Evolutionary conservation across 306 rosid genomes (phyloP).

Genomic region (Trifolium repens): DNA sequence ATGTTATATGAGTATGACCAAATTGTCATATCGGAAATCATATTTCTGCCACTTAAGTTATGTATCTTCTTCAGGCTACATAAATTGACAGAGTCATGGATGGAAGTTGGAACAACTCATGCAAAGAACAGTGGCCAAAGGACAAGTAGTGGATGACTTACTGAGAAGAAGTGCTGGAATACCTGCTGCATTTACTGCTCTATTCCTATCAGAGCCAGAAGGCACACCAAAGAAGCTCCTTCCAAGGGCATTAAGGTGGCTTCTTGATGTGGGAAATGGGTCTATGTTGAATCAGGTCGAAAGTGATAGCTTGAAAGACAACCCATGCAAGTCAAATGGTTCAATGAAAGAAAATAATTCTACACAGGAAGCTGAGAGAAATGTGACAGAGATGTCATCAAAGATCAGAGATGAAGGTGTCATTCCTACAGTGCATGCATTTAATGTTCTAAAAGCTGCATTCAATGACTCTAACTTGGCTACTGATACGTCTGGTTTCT

Average conservation of each 20-base stretch:
- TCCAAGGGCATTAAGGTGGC: constrained; percentile 87
- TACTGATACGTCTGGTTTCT: constrained; percentile 91
- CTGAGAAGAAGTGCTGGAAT: constrained; percentile 99
- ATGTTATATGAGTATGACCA: constrained; percentile 10
- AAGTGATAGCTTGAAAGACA: constrained; percentile 49
- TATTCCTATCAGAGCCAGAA: constrained; percentile 98
- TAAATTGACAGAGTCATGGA: constrained; percentile 89
- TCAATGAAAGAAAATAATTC: constrained; percentile 43
- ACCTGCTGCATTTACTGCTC: constrained; percentile 94
- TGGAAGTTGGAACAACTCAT: constrained; percentile 98
- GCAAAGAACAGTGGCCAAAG: constrained; percentile 89
- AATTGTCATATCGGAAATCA: constrained; percentile 24
- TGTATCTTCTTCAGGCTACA: constrained; percentile 66
- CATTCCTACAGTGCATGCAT: constrained; percentile 94
- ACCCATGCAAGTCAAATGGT: constrained; percentile 45
- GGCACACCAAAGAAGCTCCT: constrained; percentile 98
- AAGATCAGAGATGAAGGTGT: constrained; percentile 95
- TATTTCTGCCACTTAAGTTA: constrained; percentile 37
- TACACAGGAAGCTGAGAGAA: constrained; percentile 46
- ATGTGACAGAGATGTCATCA: constrained; percentile 55
- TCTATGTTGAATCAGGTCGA: constrained; percentile 60
- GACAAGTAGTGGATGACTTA: constrained; percentile 88
- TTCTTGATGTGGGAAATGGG: constrained; percentile 78
- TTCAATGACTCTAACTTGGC: constrained; percentile 95
- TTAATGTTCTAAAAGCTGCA: constrained; percentile 86